Base-by-base conservation (phyloP, 257 asterid species). In the Gentiana macrophylla region DNA sequence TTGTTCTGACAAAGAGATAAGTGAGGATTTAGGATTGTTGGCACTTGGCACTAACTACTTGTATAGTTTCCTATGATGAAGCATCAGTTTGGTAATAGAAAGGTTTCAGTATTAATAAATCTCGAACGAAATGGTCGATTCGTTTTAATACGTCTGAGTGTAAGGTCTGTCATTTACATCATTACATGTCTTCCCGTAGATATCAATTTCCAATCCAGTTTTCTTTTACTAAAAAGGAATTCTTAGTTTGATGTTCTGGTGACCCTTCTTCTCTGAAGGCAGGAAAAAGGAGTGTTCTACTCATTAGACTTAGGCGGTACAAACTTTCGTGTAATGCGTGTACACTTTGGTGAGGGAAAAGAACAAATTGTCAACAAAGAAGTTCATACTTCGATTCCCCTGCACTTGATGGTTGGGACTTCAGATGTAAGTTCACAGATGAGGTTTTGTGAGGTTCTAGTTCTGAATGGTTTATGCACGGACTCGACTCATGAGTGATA, bases 221-320 rank as follows among this genome's bases (percentile, higher is more conserved):
- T 24, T 24, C 24, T 24, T 24, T 24, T 24, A 24, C 24, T 45
- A 57, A 38, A 49, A 60, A 48, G 60, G 49, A 41, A 37, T 62
- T 47, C 50, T 38, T 48, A 4, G 33, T 11, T 45, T 33, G 52
- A n/a, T n/a, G 57, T 45, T 65, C 32, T 2, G 10, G 24, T 58
- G 55, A 41, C 53, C 51, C 55, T 56, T 62, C 59, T 56, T 68
- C 43, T 48, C 49, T 67, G 10, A 50, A 90, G 98, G 74, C 72
- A 77, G 35, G 96, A 90, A 69, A 52, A 64, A n/a, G 98, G 98
- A 48, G 41, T 84, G 60, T 90, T 79, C 74, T 90, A 90, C 62
- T 96, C 98, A 46, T 69, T 90, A 78, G 96, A 90, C 74, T 86
- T 90, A 38, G 98, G 98, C 2, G 98, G 98, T 54, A 90, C 96